Evolutionary conservation across 768 basidiomycete genomes (phyloP).

Genomic region (Mycena maculata): DNA sequence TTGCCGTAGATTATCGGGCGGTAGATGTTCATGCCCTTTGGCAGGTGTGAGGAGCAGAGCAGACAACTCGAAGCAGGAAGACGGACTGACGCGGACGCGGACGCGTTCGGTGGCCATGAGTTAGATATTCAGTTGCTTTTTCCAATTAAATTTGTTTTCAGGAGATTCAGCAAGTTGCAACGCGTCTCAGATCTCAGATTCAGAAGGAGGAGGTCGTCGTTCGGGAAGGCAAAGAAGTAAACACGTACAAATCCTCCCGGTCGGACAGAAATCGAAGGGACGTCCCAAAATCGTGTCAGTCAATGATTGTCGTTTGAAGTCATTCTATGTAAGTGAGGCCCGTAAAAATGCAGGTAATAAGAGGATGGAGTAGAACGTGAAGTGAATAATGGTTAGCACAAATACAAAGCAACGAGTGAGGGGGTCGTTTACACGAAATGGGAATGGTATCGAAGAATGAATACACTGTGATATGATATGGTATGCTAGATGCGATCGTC

Average conservation of each 20-base stretch:
- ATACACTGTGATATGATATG: conserved; percentile 7
- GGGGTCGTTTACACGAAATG: too few species aligned
- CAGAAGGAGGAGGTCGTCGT: too few species aligned
- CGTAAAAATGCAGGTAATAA: conserved; percentile 28
- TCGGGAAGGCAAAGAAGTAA: too few species aligned
- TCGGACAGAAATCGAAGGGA: too few species aligned
- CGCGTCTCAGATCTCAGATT: too few species aligned
- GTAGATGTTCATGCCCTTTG: conserved; percentile 85
- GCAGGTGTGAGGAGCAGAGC: conserved; percentile 29
- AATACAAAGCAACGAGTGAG: conserved; percentile 16
- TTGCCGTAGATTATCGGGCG: conserved; percentile 97
- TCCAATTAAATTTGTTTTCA: too few species aligned
- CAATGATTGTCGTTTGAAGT: too few species aligned
- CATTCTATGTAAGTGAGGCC: conserved; percentile 3
- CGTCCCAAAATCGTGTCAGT: too few species aligned
- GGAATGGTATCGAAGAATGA: conserved; percentile 18
- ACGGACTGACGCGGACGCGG: conserved; percentile 76
- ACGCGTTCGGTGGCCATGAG: conserved; percentile 66
- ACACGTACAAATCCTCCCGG: too few species aligned
- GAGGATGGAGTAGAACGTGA: conserved; percentile 1
- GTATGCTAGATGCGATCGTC: not conserved
- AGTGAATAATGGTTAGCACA: conserved; percentile 14
- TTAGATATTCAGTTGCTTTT: too few species aligned
- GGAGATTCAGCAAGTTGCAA: too few species aligned
- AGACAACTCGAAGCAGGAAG: conserved; percentile 21